Evolutionary conservation across 2,329 filamentous ascomycete species (phyloP), one percentile per base, ranked within the genome.

Genomic region (Talaromyces sp.): DNA sequence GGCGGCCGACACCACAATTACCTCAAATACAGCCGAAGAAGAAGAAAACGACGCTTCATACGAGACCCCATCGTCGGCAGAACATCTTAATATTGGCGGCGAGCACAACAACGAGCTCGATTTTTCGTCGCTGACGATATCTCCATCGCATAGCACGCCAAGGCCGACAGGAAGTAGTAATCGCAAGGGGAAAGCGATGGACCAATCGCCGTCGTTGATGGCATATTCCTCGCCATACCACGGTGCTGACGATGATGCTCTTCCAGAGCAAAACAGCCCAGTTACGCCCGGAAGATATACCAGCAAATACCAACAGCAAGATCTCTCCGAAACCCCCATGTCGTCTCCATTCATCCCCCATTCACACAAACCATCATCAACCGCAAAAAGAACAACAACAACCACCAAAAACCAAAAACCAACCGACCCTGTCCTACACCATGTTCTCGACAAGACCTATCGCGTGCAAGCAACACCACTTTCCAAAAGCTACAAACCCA

Each of bases 381-480:
- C 77, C 64, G 71, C 71, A 64, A 75, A 77, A 56, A 27, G 17
- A 51, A 68, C 67, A 35, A 65, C 70, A 56, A 27, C 11, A 51
- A 68, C 67, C 32, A 65, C 70, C 14, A 70, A 74, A 43, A 69
- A 68, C 38, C 68, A 70, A 13, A 80, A 74, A 76, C 68, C 68
- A 4, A 70, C 71, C 8, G 91, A 97, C 70, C 90, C 90, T 2
- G 81, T 98, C 9, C 83, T 99, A 46, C 93, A 98, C 73, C 90
- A 89, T 61, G 82, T 98, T n/a, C 85, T 96, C 5, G 93, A 98
- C 80, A 97, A 96, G 77, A 97, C 90, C 61, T 99, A 96, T 78
- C 90, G 93, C 32, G 83, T 99, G 26, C 91, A 96, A 75, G 91
- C 93, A 6, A 99, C 95, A 10, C 95, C 95, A 0, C 87, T 95